Evolutionary conservation across 1,284 basidiomycete genomes (phyloP).

Genomic region (Ganoderma lucidum): DNA sequence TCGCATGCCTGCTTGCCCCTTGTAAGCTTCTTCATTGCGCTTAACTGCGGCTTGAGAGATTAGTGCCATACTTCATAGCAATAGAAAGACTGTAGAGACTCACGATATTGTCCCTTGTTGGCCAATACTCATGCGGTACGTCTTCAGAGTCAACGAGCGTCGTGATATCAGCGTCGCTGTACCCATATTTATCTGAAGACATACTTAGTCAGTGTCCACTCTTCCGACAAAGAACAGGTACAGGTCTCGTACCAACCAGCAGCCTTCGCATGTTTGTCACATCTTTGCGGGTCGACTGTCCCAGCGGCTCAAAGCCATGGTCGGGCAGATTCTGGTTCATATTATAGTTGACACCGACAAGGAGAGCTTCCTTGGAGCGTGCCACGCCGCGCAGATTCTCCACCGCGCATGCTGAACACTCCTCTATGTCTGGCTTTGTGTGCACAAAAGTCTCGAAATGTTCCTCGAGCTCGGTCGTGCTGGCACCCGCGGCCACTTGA

Average conservation of each 20-base stretch:
- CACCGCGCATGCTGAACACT: no score
- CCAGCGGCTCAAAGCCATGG: slow-evolving; percentile 3
- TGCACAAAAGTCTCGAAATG: no score
- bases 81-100: neutral
- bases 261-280: slow-evolving; percentile 16
- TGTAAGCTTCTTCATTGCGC: slow-evolving; percentile 32
- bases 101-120: slow-evolving; percentile 34
- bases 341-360: slow-evolving; percentile 16
- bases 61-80: neutral
- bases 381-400: no score
- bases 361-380: slow-evolving; percentile 16
- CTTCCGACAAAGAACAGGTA: no score
- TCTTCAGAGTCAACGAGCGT: slow-evolving; percentile 29
- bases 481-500: no score
- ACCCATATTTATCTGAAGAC: slow-evolving; percentile 17
- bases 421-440: no score
- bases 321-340: slow-evolving; percentile 8
- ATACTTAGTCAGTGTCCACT: no score
- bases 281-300: slow-evolving; percentile 26
- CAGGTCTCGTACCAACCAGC: slow-evolving; percentile 12
- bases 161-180: slow-evolving; percentile 22
- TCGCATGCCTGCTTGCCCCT: slow-evolving; percentile 28
- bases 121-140: slow-evolving; percentile 8
- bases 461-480: no score
- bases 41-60: slow-evolving; percentile 16